A percentile compares a stretch with the other conserved stretches of the same genome.
Evolutionary conservation across 2,329 filamentous ascomycete species (phyloP).

Genomic region (Phyllosticta citribraziliensis): DNA sequence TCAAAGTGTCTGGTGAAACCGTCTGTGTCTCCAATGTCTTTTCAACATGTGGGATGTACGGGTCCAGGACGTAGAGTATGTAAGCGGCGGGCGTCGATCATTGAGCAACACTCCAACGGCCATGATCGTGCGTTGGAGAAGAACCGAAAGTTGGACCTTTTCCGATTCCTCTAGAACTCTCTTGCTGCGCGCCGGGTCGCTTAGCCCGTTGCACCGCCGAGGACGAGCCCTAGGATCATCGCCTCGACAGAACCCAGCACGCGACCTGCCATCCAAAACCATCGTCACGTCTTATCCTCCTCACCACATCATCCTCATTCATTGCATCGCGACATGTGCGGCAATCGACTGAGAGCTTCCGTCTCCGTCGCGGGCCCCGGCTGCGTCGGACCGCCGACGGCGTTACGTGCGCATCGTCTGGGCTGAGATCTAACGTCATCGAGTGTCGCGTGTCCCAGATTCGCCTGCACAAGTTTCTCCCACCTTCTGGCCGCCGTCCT

Average conservation of each 20-base stretch:
- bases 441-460: constrained; percentile 4
- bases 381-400: neutral
- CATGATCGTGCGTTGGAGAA: neutral
- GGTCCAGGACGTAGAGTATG: too few relatives aligned
- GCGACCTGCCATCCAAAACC: neutral
- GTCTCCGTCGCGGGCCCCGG: neutral
- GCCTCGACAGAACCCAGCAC: neutral
- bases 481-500: neutral
- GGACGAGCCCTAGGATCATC: neutral
- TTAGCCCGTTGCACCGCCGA: neutral
- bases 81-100: neutral
- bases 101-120: neutral
- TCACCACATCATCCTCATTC: neutral
- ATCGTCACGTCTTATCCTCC: neutral
- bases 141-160: neutral
- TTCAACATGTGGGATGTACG: too few relatives aligned
- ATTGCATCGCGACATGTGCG: neutral
- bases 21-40: neutral
- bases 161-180: too few relatives aligned
- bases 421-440: neutral
- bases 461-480: neutral
- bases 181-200: neutral
- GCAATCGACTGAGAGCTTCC: neutral
- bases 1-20: neutral
- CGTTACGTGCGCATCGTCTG: neutral